Evolutionary conservation across 192 early-diverging fungal species (phyloP), one percentile per base, ranked within the genome.

Genomic region (Piromyces sp.): DNA sequence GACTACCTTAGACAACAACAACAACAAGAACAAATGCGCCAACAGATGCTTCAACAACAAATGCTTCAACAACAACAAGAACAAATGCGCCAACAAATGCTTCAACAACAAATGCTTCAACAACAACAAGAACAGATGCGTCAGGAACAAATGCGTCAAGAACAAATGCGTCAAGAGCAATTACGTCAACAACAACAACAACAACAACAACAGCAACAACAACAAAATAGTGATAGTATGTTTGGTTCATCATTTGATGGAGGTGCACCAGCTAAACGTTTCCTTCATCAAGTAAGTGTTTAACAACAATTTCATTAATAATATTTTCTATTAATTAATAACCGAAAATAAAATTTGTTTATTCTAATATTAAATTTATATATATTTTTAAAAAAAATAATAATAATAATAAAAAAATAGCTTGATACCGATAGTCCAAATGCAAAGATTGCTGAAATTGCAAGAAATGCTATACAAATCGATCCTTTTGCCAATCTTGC

Each of bases 401-500:
- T 37, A 37, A 13, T 37, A 37, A 37, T 37, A 37, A 37, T 37
- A 37, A 37, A 37, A 37, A 40, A 40, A 40, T 40, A 40, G 38
- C 38, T 40, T 40, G 38, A 40, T 40, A 40, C 11, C 11, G 38
- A 40, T 40, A 84, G 85, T 29, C 86, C 88, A 14, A 88, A 87
- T 81, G 79, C 88, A 11, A 83, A 80, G 79, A 38, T 89, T 3
- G 88, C 88, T 4, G 87, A 87, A 81, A 88, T 90, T 83, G 89
- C 89, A 17, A 87, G 89, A 79, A 90, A 90, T 82, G 87, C 87
- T 83, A 86, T 86, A 30, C 81, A 83, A 42, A 90, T 90, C 79
- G 89, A 90, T 79, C 89, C 89, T 79, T 90, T 90, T 81, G 89
- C 89, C 40, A 88, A 86, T 83, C 82, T 90, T 42, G 89, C 89